Percentiles rank a stretch among this genome's conserved stretches.
phyloP scores from a whole-genome alignment of 2,329 filamentous ascomycete genomes.

The Aspergillus calidoustus region DNA sequence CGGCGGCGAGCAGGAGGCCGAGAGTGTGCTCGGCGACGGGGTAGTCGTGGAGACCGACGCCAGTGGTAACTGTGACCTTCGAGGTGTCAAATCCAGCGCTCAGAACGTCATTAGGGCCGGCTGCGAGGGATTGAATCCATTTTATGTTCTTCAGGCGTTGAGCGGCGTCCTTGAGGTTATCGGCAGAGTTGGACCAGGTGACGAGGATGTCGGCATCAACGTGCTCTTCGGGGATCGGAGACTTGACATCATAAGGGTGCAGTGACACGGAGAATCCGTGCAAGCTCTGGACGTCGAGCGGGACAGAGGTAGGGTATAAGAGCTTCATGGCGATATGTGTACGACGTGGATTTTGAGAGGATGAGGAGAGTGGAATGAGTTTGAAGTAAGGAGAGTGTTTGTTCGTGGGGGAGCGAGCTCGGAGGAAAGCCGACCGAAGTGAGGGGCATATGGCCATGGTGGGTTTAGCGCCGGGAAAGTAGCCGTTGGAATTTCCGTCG shows the following conservation, averaged over 20 bases:
- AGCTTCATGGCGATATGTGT: not conserved
- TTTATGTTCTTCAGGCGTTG: not conserved
- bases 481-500: no score
- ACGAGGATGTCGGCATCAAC: not conserved
- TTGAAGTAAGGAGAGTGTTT: no score
- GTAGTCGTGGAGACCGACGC: constrained; percentile 29
- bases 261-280: not conserved
- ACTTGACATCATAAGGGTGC: not conserved
- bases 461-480: no score
- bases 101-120: not conserved
- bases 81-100: not conserved
- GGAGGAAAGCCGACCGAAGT: not conserved
- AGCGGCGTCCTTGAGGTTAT: not conserved
- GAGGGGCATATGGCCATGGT: not conserved
- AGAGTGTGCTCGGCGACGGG: not conserved
- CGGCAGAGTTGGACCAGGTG: not conserved
- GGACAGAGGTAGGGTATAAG: not conserved
- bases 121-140: not conserved
- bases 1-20: not conserved
- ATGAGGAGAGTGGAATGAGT: not conserved
- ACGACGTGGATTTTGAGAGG: not conserved
- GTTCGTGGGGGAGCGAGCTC: not conserved
- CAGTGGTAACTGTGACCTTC: not conserved
- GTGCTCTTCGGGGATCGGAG: not conserved
- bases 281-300: not conserved